These are phyloP conservation scores for Diaporthe citriasiana DNA, from an alignment of 2,329 filamentous ascomycete genomes.

Conservation along the genomic window DNA sequence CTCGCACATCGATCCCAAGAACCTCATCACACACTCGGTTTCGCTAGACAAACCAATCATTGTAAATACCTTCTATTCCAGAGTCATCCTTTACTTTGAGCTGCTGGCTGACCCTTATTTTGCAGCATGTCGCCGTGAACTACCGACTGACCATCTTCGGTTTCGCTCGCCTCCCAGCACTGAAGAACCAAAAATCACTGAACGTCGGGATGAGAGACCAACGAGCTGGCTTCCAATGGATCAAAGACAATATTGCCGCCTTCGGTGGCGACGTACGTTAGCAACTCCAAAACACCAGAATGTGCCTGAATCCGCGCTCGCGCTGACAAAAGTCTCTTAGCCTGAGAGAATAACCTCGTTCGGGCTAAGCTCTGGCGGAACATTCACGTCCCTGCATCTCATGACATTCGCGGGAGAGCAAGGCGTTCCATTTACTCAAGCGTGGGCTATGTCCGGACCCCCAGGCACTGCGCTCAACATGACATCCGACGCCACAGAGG, in stretches of 20 bases:
- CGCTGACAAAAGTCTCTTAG: no score
- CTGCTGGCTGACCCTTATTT: not conserved
- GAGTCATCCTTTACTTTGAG: not conserved
- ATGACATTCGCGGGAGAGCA: conserved; percentile 49
- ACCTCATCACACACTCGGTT: conserved; percentile 43
- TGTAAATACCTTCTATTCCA: not conserved
- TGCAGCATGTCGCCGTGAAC: conserved; percentile 43
- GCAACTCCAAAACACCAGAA: no score
- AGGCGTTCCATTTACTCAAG: conserved; percentile 51
- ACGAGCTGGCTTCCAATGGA: conserved; percentile 47
- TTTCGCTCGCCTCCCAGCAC: conserved; percentile 46
- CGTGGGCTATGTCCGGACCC: conserved; percentile 53
- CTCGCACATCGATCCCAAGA: conserved; percentile 46
- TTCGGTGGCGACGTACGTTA: conserved; percentile 51
- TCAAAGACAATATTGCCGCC: conserved; percentile 48
- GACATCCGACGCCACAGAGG: conserved; percentile 48
- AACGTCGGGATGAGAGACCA: conserved; percentile 49
- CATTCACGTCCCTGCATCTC: conserved; percentile 47
- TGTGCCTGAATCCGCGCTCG: no score
- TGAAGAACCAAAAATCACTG: conserved; percentile 48
- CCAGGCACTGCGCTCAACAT: conserved; percentile 52
- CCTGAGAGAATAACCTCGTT: conserved; percentile 46
- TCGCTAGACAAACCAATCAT: conserved; percentile 47
- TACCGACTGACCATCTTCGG: conserved; percentile 52
- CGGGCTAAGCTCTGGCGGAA: conserved; percentile 46